Conservation (phyloP, 768 basidiomycete species). For the Termitomyces sp. region DNA sequence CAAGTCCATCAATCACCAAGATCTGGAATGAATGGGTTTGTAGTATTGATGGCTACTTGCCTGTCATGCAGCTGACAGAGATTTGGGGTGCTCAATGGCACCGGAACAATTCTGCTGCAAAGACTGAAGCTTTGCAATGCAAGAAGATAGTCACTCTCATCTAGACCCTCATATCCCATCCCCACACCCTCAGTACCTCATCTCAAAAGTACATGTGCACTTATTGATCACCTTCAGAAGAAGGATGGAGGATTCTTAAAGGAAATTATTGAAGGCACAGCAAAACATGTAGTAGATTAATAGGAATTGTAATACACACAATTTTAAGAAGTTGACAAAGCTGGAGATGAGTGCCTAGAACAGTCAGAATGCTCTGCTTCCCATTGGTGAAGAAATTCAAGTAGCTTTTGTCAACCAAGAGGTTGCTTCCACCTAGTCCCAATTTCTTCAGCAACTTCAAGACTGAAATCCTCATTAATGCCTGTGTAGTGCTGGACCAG, state of each 20-base stretch:
- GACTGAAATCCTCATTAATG: constrained; percentile 10
- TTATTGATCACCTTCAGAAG: constrained; percentile 17
- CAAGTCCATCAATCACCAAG: constrained; percentile 15
- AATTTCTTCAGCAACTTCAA: constrained; percentile 64
- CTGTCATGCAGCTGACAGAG: constrained; percentile 8
- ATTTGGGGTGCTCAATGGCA: no score
- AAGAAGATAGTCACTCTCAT: no score
- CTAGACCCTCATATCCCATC: constrained; percentile 16
- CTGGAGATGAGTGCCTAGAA: no score
- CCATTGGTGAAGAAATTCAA: not conserved
- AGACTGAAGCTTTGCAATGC: no score
- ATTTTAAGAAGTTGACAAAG: no score
- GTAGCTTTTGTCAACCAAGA: not conserved
- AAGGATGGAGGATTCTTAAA: not conserved
- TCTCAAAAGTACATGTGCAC: constrained; percentile 12
- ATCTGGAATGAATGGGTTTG: constrained; percentile 26
- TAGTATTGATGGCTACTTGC: constrained; percentile 24
- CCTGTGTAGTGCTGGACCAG: no score
- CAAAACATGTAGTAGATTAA: no score
- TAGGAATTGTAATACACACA: no score
- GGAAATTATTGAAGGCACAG: not conserved
- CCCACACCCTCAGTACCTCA: constrained; percentile 8
- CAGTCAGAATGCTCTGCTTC: not conserved
- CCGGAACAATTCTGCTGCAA: no score
- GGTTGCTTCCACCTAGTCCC: not conserved